A percentile compares a stretch with the other conserved stretches of the same genome.
phyloP scores from a whole-genome alignment of 768 basidiomycete genomes.

The Serpula lacrymans region DNA sequence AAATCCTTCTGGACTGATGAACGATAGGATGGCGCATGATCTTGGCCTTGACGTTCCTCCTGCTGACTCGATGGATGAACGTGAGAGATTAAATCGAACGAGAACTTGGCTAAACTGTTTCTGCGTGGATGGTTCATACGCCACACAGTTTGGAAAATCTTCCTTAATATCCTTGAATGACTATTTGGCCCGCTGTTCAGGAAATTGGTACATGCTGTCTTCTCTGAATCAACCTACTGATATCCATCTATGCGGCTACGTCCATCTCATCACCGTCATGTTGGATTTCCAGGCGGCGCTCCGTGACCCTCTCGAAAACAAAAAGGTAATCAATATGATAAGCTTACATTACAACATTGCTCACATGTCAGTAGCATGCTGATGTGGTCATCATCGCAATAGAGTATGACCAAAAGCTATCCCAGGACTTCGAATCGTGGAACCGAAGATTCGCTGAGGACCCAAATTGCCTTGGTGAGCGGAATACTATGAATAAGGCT shows the following conservation, averaged over 20 bases:
- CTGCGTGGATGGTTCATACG: conserved; percentile 70
- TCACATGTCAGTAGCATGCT: conserved; percentile 25
- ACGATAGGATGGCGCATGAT: conserved; percentile 63
- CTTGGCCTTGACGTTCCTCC: conserved; percentile 60
- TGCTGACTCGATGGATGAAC: conserved; percentile 44
- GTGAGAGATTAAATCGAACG: conserved; percentile 66
- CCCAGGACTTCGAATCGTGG: conserved; percentile 38
- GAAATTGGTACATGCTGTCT: conserved; percentile 46
- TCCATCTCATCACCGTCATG: conserved; percentile 49
- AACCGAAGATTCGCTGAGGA: conserved; percentile 38
- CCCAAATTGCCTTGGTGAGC: conserved; percentile 33
- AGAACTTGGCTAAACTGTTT: conserved; percentile 77
- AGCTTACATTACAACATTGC: not conserved
- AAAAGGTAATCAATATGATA: not conserved
- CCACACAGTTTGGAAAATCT: conserved; percentile 74
- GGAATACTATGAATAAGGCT: not conserved
- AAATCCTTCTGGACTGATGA: not conserved
- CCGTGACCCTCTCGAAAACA: not conserved
- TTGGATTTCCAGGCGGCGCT: conserved; percentile 38
- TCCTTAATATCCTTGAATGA: conserved; percentile 65
- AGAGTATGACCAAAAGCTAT: conserved; percentile 35
- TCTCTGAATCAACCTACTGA: conserved; percentile 38
- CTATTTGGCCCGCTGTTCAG: conserved; percentile 48
- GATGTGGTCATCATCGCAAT: conserved; percentile 34
- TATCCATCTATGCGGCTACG: conserved; percentile 50